Conservation (phyloP, 2,329 filamentous ascomycete genomes). For the Daldinia eschscholtzii region DNA sequence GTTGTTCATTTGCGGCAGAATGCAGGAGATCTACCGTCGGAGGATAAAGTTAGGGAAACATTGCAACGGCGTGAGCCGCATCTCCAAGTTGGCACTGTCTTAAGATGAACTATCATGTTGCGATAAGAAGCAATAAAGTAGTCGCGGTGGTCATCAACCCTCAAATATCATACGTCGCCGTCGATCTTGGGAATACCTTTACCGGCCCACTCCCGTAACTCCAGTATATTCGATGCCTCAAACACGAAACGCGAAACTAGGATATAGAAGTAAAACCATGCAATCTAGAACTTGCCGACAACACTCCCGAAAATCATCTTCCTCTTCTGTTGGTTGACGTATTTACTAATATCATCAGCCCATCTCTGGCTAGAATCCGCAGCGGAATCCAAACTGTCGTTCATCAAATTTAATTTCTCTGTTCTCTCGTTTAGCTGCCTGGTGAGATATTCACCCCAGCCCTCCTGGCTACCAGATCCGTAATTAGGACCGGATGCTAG, state of each 20-base stretch:
- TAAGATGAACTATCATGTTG: neutral
- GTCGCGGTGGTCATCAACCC: conserved; percentile 14
- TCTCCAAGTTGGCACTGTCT: conserved; percentile 1
- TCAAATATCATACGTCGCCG: conserved; percentile 19
- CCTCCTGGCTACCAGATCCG: conserved; percentile 64
- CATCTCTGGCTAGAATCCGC: conserved; percentile 85
- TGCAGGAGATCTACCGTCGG: conserved; percentile 36
- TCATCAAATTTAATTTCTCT: conserved; percentile 84
- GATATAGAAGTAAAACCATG: conserved; percentile 11
- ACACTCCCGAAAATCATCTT: conserved; percentile 80
- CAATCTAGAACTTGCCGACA: conserved; percentile 67
- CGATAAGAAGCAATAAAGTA: conserved; percentile 1
- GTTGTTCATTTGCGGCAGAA: conserved; percentile 47
- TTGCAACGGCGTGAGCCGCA: conserved; percentile 18
- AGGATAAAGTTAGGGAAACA: conserved; percentile 34
- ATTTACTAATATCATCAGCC: conserved; percentile 90
- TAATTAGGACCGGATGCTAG: conserved; percentile 51
- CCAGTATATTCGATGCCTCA: conserved; percentile 9
- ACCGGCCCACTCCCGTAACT: conserved; percentile 28
- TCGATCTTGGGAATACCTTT: conserved; percentile 33
- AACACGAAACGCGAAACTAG: neutral
- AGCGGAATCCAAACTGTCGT: conserved; percentile 85
- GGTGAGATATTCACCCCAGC: conserved; percentile 83
- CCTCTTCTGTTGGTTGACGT: conserved; percentile 86
- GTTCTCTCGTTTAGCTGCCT: conserved; percentile 91